A percentile compares a stretch with the other conserved stretches of the same genome.
These are phyloP conservation scores for Coprinopsis marcescibilis DNA, from an alignment of 768 basidiomycete genomes.

Conservation along the genomic window DNA sequence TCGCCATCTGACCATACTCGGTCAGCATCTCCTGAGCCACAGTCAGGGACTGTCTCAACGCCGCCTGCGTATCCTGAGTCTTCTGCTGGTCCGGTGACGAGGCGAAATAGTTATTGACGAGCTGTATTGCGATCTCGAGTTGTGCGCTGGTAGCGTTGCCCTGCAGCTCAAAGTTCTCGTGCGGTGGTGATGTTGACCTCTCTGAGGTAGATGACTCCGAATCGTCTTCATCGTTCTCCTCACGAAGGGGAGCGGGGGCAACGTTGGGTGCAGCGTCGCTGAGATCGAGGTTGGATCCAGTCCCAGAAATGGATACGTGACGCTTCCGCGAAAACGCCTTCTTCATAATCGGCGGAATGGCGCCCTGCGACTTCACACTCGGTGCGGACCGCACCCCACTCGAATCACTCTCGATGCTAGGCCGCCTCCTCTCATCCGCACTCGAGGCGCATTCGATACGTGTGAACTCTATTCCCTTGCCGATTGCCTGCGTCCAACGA, in stretches of 20 bases:
- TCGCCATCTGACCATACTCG: slow-evolving; percentile 64
- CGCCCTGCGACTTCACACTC: not conserved
- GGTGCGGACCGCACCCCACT: slow-evolving; percentile 7
- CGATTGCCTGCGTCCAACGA: slow-evolving; percentile 78
- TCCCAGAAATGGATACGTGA: slow-evolving; percentile 2
- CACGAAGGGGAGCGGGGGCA: slow-evolving; percentile 13
- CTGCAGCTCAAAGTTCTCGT: slow-evolving; percentile 58
- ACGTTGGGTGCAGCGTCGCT: slow-evolving; percentile 3
- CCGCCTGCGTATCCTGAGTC: slow-evolving; percentile 44
- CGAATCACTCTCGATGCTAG: slow-evolving; percentile 5
- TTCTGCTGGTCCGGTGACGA: slow-evolving; percentile 19
- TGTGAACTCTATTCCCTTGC: slow-evolving; percentile 67
- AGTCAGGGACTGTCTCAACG: slow-evolving; percentile 55
- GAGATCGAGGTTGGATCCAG: not conserved
- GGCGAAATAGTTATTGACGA: slow-evolving; percentile 47
- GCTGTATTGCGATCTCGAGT: slow-evolving; percentile 66
- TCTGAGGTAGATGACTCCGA: slow-evolving; percentile 41
- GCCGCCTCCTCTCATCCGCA: not conserved
- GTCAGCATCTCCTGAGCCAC: slow-evolving; percentile 53
- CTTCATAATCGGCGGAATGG: not conserved
- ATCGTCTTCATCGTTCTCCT: slow-evolving; percentile 33
- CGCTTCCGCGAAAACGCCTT: not conserved
- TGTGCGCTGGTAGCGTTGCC: slow-evolving; percentile 70
- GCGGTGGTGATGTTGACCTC: slow-evolving; percentile 41
- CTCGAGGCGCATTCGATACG: slow-evolving; percentile 17